phyloP scores from a whole-genome alignment of 2,329 filamentous ascomycete species.

The Ophiosphaerella herpotricha region DNA sequence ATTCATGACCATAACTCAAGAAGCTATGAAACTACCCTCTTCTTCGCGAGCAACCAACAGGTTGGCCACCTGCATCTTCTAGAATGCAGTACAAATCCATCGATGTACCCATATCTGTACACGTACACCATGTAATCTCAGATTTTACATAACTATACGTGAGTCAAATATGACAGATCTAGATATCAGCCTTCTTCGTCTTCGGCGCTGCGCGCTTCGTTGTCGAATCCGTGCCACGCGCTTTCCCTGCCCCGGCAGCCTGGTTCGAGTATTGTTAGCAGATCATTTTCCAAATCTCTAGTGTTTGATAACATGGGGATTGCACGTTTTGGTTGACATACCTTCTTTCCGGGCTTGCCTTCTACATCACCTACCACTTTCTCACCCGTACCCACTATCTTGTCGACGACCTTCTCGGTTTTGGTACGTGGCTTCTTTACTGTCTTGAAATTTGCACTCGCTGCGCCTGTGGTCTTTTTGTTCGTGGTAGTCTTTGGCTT shows the following conservation, averaged over 20 bases:
- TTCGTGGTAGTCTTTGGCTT: conserved; percentile 25
- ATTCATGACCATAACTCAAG: too few species aligned
- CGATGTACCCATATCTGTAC: too few species aligned
- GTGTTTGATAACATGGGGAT: not conserved
- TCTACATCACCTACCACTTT: conserved; percentile 29
- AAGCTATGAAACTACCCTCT: too few species aligned
- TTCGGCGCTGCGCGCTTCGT: conserved; percentile 10
- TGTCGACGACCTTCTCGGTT: conserved; percentile 34
- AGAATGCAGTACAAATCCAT: too few species aligned
- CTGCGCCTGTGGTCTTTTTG: conserved; percentile 7
- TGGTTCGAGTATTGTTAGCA: not conserved
- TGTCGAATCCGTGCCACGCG: conserved; percentile 12
- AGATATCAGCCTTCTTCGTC: conserved; percentile 2
- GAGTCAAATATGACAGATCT: too few species aligned
- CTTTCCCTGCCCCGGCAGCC: conserved; percentile 19
- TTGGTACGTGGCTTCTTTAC: conserved; percentile 32
- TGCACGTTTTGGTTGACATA: conserved; percentile 8
- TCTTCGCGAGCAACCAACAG: too few species aligned
- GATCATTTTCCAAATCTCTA: not conserved
- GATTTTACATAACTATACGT: not conserved
- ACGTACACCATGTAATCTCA: not conserved
- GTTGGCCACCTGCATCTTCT: too few species aligned
- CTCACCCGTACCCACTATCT: conserved; percentile 27
- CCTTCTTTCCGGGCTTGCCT: conserved; percentile 37
- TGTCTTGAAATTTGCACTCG: conserved; percentile 18